These are phyloP conservation scores for Plasmodium yoelii DNA, from an alignment of 169 alveolate genomes.

Conservation along the genomic window DNA sequence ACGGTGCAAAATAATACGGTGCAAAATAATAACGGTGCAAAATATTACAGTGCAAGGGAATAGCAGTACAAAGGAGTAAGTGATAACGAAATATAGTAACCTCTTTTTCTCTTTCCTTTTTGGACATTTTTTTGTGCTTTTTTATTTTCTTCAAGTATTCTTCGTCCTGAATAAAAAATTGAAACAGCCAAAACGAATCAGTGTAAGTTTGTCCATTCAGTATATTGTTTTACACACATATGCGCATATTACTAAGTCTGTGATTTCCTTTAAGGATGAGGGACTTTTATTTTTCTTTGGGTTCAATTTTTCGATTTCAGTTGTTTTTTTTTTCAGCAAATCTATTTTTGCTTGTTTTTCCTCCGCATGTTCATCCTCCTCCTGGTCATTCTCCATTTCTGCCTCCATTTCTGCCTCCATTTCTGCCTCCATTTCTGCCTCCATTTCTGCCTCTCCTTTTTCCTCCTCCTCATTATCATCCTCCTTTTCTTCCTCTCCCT, in stretches of 20 bases:
- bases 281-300: conserved; percentile 32
- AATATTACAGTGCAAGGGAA: neutral
- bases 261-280: neutral
- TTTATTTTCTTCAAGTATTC: conserved; percentile 28
- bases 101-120: conserved; percentile 56
- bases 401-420: neutral
- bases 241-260: conserved; percentile 12
- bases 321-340: conserved; percentile 79
- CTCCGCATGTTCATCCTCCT: neutral
- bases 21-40: neutral
- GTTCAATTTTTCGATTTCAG: conserved; percentile 80
- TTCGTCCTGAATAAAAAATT: conserved; percentile 38
- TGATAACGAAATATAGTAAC: conserved; percentile 4
- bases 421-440: neutral
- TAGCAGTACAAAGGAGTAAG: neutral
- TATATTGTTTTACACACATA: neutral
- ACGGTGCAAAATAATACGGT: neutral
- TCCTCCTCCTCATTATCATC: neutral
- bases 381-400: neutral
- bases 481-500: neutral
- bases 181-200: neutral
- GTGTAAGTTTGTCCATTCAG: neutral
- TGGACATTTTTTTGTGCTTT: conserved; percentile 58
- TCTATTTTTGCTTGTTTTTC: conserved; percentile 38
- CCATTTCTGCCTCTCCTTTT: neutral